Evolutionary conservation across 768 basidiomycete genomes (phyloP).

Genomic region (Tephrocybe sp.): DNA sequence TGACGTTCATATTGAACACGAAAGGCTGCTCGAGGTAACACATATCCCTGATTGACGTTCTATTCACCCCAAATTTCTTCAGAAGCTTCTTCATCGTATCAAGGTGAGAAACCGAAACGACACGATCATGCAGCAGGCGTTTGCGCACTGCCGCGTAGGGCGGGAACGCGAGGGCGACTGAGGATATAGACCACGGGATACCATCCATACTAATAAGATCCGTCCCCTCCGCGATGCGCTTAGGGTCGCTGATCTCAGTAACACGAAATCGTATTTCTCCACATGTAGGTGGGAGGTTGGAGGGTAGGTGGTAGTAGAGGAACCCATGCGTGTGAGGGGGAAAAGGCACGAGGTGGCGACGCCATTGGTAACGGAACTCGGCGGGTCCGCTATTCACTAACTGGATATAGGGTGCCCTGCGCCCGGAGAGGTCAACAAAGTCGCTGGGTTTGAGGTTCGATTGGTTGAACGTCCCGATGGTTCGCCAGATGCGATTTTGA

Average conservation of each 20-base stretch:
- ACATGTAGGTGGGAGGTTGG: conserved; percentile 3
- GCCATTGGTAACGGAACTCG: not conserved
- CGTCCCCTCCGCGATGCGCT: not conserved
- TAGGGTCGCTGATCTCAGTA: not conserved
- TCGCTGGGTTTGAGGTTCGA: not conserved
- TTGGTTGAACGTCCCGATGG: conserved; percentile 5
- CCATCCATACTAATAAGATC: not conserved
- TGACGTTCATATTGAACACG: not conserved
- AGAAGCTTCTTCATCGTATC: not conserved
- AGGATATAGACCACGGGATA: not conserved
- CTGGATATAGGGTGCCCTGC: not conserved
- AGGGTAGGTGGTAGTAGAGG: conserved; percentile 8
- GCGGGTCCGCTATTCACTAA: not conserved
- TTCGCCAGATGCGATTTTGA: not conserved
- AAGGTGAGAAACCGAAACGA: not conserved
- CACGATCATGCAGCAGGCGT: not conserved
- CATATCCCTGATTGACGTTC: not conserved
- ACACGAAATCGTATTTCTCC: conserved; percentile 12
- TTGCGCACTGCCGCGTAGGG: not conserved
- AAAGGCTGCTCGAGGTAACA: conserved; percentile 1
- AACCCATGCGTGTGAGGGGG: conserved; percentile 11
- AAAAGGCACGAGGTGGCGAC: not conserved
- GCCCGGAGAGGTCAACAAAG: not conserved
- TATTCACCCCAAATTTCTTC: not conserved
- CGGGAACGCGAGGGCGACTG: not conserved